Evolutionary conservation across 2,329 filamentous ascomycete species (phyloP).

Genomic region (Alternaria longipes): DNA sequence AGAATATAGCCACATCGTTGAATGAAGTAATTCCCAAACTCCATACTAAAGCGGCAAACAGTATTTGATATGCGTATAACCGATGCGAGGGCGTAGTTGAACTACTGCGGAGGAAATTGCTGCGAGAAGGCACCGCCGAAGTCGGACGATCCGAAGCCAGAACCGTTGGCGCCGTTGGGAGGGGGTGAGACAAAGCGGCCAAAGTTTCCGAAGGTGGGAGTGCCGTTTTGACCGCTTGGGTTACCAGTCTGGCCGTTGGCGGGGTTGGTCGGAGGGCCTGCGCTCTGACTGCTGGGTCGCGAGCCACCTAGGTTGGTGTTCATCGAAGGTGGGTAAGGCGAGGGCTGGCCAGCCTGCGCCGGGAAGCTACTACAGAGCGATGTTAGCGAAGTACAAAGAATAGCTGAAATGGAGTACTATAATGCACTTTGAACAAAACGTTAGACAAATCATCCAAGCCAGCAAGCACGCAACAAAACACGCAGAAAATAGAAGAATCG

Average conservation of each 20-base stretch:
- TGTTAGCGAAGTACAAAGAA: slow-evolving; percentile 11
- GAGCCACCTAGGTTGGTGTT: slow-evolving; percentile 9
- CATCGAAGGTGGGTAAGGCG: slow-evolving; percentile 11
- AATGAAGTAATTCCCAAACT: slow-evolving; percentile 17
- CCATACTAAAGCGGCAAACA: slow-evolving; percentile 20
- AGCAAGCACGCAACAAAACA: slow-evolving; percentile 37
- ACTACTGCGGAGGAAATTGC: slow-evolving; percentile 19
- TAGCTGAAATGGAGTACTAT: slow-evolving; percentile 11
- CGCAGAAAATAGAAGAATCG: slow-evolving; percentile 40
- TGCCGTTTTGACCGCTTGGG: slow-evolving; percentile 1
- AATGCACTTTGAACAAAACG: slow-evolving; percentile 22
- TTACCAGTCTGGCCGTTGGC: not conserved
- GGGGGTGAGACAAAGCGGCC: slow-evolving; percentile 7
- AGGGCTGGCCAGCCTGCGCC: slow-evolving; percentile 8
- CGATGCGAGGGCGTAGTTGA: slow-evolving; percentile 1
- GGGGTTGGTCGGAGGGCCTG: not conserved
- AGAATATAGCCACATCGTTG: not conserved
- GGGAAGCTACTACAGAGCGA: slow-evolving; percentile 3
- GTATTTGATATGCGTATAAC: slow-evolving; percentile 7
- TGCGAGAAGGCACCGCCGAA: slow-evolving; percentile 22
- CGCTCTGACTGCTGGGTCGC: slow-evolving; percentile 3
- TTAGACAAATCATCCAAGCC: slow-evolving; percentile 32
- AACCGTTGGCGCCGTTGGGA: slow-evolving; percentile 12
- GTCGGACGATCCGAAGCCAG: slow-evolving; percentile 13
- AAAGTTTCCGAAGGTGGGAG: not conserved